Evolutionary conservation across 306 rosid genomes (phyloP), one percentile per base, ranked within the genome.

Genomic region (Trichosanthes cucumerina): DNA sequence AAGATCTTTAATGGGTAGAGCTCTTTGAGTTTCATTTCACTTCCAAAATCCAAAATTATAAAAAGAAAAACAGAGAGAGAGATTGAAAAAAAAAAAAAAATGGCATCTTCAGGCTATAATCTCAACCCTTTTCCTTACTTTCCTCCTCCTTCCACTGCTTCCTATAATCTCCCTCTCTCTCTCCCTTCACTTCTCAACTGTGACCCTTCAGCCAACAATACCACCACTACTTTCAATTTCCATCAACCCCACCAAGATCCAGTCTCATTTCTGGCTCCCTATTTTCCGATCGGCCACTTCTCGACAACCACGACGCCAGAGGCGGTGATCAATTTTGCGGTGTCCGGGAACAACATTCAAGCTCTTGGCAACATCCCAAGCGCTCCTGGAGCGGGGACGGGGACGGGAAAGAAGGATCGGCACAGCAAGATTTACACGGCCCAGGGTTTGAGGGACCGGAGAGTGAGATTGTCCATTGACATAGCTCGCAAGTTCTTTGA

Each of bases 391-490:
- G 23, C 23, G 23, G 46, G 46, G 83, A 81, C 86, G 85, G 23
- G 77, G 26, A 24, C 85, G 0, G 39, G 63, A 8, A 95, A 88
- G 90, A 95, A 91, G 80, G 97, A 95, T 8, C 85, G 92, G 47
- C 99, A 95, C 84, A 92, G 97, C 84, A 95, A 95, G 93, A 95
- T 95, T 87, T 83, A 81, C 86, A 95, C 99, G 11, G 88, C 99
- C 0, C 99, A 92, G 76, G 98, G 99, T 6, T 77, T 91, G 78
- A 85, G 99, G 50, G 99, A 95, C 68, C 78, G 99, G 8, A 81
- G 99, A 82, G 99, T 95, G 31, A 89, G 99, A 57, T 70, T 95
- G 34, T 95, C 97, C 63, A 88, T 95, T 24, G 94, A 86, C 44
- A 90, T 92, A 1, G 92, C 99, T 21, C 79, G 99, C 1, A 88